Evolutionary conservation across 257 asterid genomes (phyloP).

Genomic region (Nicotiana otophora): DNA sequence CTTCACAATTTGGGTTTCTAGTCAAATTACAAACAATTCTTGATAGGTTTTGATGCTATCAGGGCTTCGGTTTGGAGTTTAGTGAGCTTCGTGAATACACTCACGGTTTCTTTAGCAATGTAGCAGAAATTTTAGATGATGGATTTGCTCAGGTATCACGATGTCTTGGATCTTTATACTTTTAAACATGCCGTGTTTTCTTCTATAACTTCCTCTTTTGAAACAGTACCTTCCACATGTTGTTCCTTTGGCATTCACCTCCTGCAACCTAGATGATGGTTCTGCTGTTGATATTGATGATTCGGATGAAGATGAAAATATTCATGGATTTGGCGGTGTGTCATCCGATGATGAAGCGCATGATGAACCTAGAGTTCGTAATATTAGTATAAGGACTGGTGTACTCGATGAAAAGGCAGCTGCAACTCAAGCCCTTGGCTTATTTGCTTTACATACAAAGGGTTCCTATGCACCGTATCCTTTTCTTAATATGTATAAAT

Average conservation of each 20-base stretch:
- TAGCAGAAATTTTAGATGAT: slow-evolving; percentile 80
- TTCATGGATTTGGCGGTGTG: slow-evolving; percentile 81
- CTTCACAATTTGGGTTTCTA: slow-evolving; percentile 7
- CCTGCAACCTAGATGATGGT: slow-evolving; percentile 99
- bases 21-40: not conserved
- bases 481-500: slow-evolving; percentile 10
- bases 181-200: slow-evolving; percentile 7
- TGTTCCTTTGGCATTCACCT: slow-evolving; percentile 73
- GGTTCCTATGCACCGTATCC: slow-evolving; percentile 92
- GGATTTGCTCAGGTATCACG: slow-evolving; percentile 78
- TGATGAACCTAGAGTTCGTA: slow-evolving; percentile 94
- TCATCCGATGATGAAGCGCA: slow-evolving; percentile 98
- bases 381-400: slow-evolving; percentile 95
- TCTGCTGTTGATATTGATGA: slow-evolving; percentile 96
- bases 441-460: slow-evolving; percentile 86
- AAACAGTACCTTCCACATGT: slow-evolving; percentile 93
- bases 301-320: slow-evolving; percentile 69
- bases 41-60: slow-evolving; percentile 26
- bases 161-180: slow-evolving; percentile 16
- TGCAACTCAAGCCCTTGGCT: slow-evolving; percentile 98
- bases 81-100: slow-evolving; percentile 99
- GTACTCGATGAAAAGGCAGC: slow-evolving; percentile 99
- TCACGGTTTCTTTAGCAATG: slow-evolving; percentile 96
- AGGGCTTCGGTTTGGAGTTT: slow-evolving; percentile 89
- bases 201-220: slow-evolving; percentile 23